phyloP scores from a whole-genome alignment of 495 filamentous ascomycete species.

The Penicillium paxilli region DNA sequence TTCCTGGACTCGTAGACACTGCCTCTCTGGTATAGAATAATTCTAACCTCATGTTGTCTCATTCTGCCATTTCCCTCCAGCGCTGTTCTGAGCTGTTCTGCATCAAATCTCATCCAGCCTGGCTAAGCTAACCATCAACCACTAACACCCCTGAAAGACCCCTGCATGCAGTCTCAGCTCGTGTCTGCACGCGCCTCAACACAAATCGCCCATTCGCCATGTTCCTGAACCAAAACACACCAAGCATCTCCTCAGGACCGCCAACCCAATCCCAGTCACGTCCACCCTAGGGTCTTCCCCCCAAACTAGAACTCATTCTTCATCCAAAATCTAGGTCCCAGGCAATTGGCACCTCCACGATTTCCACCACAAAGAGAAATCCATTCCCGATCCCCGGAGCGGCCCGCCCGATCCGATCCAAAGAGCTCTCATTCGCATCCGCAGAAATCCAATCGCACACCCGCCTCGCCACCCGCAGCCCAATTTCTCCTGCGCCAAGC shows the following conservation, averaged over 20 bases:
- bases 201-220: conserved; percentile 15
- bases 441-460: conserved; percentile 5
- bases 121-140: too few species aligned
- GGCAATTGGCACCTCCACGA: too few species aligned
- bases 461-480: not conserved
- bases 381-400: too few species aligned
- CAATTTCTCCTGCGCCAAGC: not conserved
- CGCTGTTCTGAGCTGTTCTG: too few species aligned
- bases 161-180: conserved; percentile 3
- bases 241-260: conserved; percentile 1
- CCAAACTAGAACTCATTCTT: not conserved
- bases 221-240: conserved; percentile 13
- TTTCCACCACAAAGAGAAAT: too few species aligned
- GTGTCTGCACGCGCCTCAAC: conserved; percentile 11
- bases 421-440: not conserved
- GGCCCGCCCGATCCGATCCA: not conserved
- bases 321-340: not conserved
- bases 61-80: too few species aligned
- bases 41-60: too few species aligned
- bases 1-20: too few species aligned
- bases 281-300: not conserved
- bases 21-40: too few species aligned
- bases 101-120: not conserved
- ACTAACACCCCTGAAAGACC: not conserved
- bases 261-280: not conserved